These are phyloP conservation scores for Selaginella tamariscina DNA, from an alignment of 75 land plant species.

Conservation along the genomic window DNA sequence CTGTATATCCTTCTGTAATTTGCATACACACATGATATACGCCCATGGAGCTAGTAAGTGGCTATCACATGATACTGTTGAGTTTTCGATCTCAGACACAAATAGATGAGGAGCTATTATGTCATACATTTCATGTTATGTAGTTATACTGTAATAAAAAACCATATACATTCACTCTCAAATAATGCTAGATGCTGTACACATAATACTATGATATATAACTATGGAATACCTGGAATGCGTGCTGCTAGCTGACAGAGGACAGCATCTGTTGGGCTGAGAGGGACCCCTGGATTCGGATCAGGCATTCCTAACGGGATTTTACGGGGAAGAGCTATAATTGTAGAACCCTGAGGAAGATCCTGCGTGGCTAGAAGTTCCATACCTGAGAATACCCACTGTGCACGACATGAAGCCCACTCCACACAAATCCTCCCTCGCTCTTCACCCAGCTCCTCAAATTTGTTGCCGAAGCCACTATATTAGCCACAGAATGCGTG, in stretches of 20 bases:
- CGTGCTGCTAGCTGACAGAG: constrained; percentile 27
- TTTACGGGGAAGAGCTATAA: constrained; percentile 56
- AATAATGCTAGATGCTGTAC: too few relatives aligned
- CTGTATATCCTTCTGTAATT: too few relatives aligned
- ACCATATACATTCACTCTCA: too few relatives aligned
- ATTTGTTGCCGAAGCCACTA: background rate
- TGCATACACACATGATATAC: too few relatives aligned
- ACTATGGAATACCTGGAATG: constrained; percentile 57
- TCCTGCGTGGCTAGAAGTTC: constrained; percentile 43
- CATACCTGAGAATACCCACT: constrained; percentile 24
- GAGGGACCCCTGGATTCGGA: constrained; percentile 14
- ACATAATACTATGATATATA: too few relatives aligned
- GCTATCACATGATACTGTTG: too few relatives aligned
- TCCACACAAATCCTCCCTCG: constrained; percentile 13
- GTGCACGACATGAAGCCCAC: constrained; percentile 4
- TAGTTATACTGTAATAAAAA: too few relatives aligned
- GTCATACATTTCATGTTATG: too few relatives aligned
- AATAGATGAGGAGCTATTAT: too few relatives aligned
- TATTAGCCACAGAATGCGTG: background rate
- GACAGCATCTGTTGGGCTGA: constrained; percentile 22
- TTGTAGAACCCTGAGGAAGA: constrained; percentile 41
- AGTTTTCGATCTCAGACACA: too few relatives aligned
- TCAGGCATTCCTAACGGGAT: constrained; percentile 34
- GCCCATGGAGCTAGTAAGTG: too few relatives aligned
- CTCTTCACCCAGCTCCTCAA: constrained; percentile 2